phyloP scores from a whole-genome alignment of 1,284 basidiomycete genomes.

The Ceratorhiza oryzae-sativae region DNA sequence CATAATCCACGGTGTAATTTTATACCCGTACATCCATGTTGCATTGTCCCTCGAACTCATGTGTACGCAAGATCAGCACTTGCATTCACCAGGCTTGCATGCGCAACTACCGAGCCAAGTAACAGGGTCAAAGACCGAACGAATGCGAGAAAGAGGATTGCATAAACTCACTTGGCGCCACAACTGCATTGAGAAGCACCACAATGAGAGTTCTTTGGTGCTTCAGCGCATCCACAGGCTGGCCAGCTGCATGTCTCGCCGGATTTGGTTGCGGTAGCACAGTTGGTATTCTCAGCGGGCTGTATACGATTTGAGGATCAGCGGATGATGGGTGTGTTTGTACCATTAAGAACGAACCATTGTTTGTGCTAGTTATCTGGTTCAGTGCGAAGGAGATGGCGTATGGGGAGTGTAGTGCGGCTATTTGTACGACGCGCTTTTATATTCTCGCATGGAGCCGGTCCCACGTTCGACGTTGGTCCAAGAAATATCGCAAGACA shows the following conservation, averaged over 20 bases:
- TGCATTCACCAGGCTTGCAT: constrained; percentile 32
- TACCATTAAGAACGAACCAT: not conserved
- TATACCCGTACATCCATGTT: not conserved
- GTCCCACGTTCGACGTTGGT: not conserved
- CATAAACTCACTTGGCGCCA: constrained; percentile 19
- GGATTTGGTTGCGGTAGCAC: constrained; percentile 1
- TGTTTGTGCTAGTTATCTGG: not conserved
- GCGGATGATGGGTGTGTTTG: not conserved
- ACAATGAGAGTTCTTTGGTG: constrained; percentile 31
- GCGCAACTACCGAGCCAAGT: not conserved
- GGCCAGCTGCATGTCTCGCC: constrained; percentile 31
- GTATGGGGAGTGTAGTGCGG: not conserved
- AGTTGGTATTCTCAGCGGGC: constrained; percentile 15
- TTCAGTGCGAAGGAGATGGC: not conserved
- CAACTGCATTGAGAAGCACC: constrained; percentile 25
- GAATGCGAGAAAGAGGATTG: no score
- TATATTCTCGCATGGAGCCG: not conserved
- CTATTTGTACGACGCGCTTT: not conserved
- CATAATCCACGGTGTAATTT: not conserved
- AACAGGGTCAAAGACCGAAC: not conserved
- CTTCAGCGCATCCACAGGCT: constrained; percentile 39
- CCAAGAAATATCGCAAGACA: constrained; percentile 12
- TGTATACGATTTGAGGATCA: not conserved
- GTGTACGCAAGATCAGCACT: constrained; percentile 11
- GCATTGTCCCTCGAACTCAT: not conserved